Evolutionary conservation across 805 yeast species (phyloP), one percentile per base, ranked within the genome.

Genomic region (Debaryomyces castellii): DNA sequence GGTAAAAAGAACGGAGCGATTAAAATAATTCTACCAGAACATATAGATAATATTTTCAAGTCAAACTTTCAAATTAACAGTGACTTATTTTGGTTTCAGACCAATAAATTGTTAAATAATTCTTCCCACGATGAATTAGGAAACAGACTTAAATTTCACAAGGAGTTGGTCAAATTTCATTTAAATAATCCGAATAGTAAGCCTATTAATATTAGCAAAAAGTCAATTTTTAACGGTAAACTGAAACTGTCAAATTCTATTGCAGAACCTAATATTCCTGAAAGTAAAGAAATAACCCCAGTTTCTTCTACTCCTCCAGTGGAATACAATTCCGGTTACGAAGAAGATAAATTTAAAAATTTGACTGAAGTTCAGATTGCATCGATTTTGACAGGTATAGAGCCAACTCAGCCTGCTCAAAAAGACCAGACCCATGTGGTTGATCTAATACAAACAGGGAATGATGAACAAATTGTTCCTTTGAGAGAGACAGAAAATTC

Each of bases 1-100:
- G 96, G 94, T 2, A 64, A 60, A 25, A 60, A 66, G 23, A 81
- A 75, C 60, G 97, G 97, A 0, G 90, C 94, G 56, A 64, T 89
- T 37, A 91, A 90, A 57, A 60, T 91, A 2, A 69, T 78, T 5
- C 84, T 95, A 4, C 91, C 92, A 0, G 54, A 47, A 2, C 41
- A 43, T 22, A 54, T 50, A 10, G 57, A 57, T 10, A 49, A 52
- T 7, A 46, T 52, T 11, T 47, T 61, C 33, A 51, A 53, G 21
- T 45, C 53, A 14, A 54, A 51, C 27, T 54, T 63, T 41, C 68
- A 59, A 41, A 52, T 69, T 25, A 76, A 78, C 51, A 64, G 81
- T 2, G 79, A 77, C 45, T 52, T 70, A 12, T 71, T 78, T 49
- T 74, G 80, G 75, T 78, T 83, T 57, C 74, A 71, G 45, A 66